Percentiles rank a stretch among this genome's conserved stretches.
Evolutionary conservation across 441 rosid genomes (phyloP).

Genomic region (Euphorbia celastroides): DNA sequence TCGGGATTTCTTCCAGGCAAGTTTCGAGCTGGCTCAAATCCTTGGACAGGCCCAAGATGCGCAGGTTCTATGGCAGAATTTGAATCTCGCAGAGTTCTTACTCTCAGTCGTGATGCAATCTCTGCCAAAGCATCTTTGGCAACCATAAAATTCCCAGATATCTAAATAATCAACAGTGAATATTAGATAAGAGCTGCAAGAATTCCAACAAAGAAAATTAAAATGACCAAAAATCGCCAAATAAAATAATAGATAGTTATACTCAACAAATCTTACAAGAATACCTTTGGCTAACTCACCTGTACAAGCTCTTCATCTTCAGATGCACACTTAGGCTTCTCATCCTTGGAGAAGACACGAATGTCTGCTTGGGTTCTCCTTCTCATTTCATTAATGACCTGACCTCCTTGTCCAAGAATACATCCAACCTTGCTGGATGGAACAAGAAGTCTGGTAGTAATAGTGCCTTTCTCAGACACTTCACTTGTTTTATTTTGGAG

Average conservation of each 20-base stretch:
- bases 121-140: slow-evolving; percentile 60
- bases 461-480: slow-evolving; percentile 39
- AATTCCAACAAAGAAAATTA: slow-evolving; percentile 7
- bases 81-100: slow-evolving; percentile 47
- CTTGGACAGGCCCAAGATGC: slow-evolving; percentile 29
- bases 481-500: slow-evolving; percentile 53
- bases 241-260: slow-evolving; percentile 4
- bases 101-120: slow-evolving; percentile 50
- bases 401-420: slow-evolving; percentile 62
- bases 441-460: slow-evolving; percentile 50
- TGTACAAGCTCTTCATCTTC: slow-evolving; percentile 67
- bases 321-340: slow-evolving; percentile 46
- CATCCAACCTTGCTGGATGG: slow-evolving; percentile 57
- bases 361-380: slow-evolving; percentile 55
- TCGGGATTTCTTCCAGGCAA: slow-evolving; percentile 29
- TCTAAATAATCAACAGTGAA: slow-evolving; percentile 24
- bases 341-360: slow-evolving; percentile 51
- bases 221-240: slow-evolving; percentile 8
- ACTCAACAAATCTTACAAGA: slow-evolving; percentile 2
- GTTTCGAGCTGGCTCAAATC: slow-evolving; percentile 32
- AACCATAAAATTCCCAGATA: slow-evolving; percentile 46
- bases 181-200: slow-evolving; percentile 5
- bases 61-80: slow-evolving; percentile 35
- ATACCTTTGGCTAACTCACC: slow-evolving; percentile 27
- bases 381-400: slow-evolving; percentile 59